Conservation (phyloP, 2,329 filamentous ascomycete species). For the Fusarium domesticum region DNA sequence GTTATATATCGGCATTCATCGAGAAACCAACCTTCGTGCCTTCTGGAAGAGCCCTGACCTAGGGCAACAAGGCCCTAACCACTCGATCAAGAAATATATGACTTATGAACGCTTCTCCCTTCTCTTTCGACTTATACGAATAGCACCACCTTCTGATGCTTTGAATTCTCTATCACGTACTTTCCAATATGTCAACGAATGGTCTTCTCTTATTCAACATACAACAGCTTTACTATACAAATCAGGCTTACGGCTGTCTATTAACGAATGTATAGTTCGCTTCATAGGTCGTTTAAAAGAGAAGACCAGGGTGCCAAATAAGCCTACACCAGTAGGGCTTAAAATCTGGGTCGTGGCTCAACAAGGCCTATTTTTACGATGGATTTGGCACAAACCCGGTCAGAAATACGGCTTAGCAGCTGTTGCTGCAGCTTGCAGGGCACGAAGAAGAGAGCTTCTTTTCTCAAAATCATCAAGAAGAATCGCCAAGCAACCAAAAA, state of each 20-base stretch:
- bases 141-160: neutral
- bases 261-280: too few relatives aligned
- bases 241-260: too few relatives aligned
- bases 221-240: neutral
- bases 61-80: neutral
- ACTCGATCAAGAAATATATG: conserved; percentile 7
- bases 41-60: conserved; percentile 4
- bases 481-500: neutral
- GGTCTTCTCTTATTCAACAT: conserved; percentile 2
- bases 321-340: too few relatives aligned
- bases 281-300: too few relatives aligned
- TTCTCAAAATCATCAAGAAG: neutral
- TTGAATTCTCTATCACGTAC: neutral
- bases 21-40: conserved; percentile 3
- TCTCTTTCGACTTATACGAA: conserved; percentile 3
- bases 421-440: neutral
- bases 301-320: too few relatives aligned
- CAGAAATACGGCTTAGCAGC: neutral
- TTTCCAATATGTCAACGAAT: neutral
- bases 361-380: conserved; percentile 5
- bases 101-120: conserved; percentile 5
- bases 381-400: conserved; percentile 5
- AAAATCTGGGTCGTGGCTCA: conserved; percentile 7
- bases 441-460: neutral
- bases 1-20: conserved; percentile 8